Percentiles rank a stretch among this genome's conserved stretches.
These are phyloP conservation scores for Yamadazyma mexicana DNA, from an alignment of 1,139 yeast species.

Conservation along the genomic window DNA sequence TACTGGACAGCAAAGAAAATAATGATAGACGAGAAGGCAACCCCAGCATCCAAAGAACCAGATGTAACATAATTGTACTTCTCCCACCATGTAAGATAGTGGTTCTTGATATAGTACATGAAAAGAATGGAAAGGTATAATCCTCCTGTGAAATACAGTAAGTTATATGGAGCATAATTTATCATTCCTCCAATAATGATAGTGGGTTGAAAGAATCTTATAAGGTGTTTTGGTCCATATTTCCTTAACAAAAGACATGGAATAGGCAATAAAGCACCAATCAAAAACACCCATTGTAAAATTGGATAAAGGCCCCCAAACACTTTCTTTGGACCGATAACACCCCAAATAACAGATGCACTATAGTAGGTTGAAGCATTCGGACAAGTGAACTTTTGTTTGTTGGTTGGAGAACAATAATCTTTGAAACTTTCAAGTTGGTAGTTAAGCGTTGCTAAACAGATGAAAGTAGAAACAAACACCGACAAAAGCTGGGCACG, in stretches of 20 bases:
- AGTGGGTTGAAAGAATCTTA: conserved; percentile 41
- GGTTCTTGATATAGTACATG: conserved; percentile 50
- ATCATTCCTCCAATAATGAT: conserved; percentile 39
- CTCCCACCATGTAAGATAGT: conserved; percentile 59
- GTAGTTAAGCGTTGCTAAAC: conserved; percentile 58
- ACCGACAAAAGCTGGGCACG: conserved; percentile 54
- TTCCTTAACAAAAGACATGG: conserved; percentile 39
- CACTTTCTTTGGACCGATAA: conserved; percentile 62
- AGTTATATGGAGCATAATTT: conserved; percentile 53
- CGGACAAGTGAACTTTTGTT: conserved; percentile 51
- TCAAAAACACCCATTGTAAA: conserved; percentile 49
- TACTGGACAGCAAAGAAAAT: conserved; percentile 59
- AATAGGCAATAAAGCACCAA: conserved; percentile 48
- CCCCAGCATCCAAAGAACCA: conserved; percentile 57
- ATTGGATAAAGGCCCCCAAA: conserved; percentile 49
- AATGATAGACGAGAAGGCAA: conserved; percentile 54
- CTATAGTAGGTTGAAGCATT: conserved; percentile 47
- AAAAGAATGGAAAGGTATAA: conserved; percentile 46
- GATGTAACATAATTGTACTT: conserved; percentile 61
- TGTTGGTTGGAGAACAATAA: conserved; percentile 43
- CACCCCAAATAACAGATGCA: conserved; percentile 66
- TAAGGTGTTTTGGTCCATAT: conserved; percentile 25
- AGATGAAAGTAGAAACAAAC: conserved; percentile 38
- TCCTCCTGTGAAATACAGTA: conserved; percentile 53
- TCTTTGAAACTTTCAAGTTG: conserved; percentile 41